Evolutionary conservation across 768 basidiomycete genomes (phyloP).

Genomic region (Lactarius indigo): DNA sequence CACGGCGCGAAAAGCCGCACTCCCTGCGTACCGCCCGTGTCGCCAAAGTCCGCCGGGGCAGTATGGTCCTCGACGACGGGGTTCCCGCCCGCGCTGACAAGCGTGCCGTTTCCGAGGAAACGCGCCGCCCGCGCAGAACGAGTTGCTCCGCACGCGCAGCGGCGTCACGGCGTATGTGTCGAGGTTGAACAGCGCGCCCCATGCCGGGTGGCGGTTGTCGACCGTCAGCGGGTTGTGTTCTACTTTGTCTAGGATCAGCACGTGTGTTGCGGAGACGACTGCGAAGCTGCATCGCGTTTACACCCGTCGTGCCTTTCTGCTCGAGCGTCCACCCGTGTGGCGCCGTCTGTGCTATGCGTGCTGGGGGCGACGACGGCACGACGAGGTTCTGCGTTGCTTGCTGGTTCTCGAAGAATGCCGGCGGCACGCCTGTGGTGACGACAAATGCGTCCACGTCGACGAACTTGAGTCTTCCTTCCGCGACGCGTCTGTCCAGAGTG

Average conservation of each 20-base stretch:
- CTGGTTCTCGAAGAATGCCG: slow-evolving; percentile 3
- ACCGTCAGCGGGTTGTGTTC: slow-evolving; percentile 79
- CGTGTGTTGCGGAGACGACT: slow-evolving; percentile 65
- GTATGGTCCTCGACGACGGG: slow-evolving; percentile 66
- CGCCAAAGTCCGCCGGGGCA: slow-evolving; percentile 69
- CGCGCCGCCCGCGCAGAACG: slow-evolving; percentile 81
- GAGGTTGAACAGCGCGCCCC: slow-evolving; percentile 74
- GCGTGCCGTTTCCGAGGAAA: slow-evolving; percentile 76
- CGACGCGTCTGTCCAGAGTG: slow-evolving; percentile 46
- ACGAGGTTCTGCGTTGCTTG: slow-evolving; percentile 19
- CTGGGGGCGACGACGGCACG: slow-evolving; percentile 22
- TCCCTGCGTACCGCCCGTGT: slow-evolving; percentile 68
- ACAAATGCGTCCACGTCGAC: slow-evolving; percentile 66
- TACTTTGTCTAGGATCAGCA: slow-evolving; percentile 77
- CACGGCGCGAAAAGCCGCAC: slow-evolving; percentile 73
- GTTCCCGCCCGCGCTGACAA: slow-evolving; percentile 80
- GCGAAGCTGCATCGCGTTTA: slow-evolving; percentile 78
- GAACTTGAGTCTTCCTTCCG: slow-evolving; percentile 31
- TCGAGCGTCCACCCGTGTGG: slow-evolving; percentile 48
- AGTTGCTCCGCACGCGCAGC: slow-evolving; percentile 68
- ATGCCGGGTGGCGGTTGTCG: slow-evolving; percentile 67
- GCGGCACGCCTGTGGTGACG: slow-evolving; percentile 45
- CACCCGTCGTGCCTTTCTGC: slow-evolving; percentile 69
- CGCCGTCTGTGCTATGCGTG: slow-evolving; percentile 11
- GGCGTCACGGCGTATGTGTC: slow-evolving; percentile 58